These are phyloP conservation scores for Colletotrichum siamense DNA, from an alignment of 2,329 filamentous ascomycete genomes.

Conservation along the genomic window DNA sequence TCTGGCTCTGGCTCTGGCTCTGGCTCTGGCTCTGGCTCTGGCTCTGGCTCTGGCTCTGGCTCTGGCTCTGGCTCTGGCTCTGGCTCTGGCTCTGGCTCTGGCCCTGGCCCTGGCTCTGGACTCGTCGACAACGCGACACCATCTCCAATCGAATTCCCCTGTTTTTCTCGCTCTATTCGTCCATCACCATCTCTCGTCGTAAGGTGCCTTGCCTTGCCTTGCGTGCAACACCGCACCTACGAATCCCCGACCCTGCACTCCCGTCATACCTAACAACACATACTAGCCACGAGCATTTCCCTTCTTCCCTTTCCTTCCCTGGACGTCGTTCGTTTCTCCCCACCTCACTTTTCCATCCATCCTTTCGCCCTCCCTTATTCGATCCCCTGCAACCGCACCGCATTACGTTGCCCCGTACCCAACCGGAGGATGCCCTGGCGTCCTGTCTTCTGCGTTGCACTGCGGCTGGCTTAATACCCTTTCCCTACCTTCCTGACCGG, in stretches of 20 bases:
- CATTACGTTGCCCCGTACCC: neutral
- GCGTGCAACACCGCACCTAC: neutral
- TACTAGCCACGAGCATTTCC: neutral
- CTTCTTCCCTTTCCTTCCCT: neutral
- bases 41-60: neutral
- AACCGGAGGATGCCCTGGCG: neutral
- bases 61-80: neutral
- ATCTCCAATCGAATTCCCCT: neutral
- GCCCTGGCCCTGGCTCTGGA: neutral
- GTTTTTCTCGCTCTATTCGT: neutral
- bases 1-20: neutral
- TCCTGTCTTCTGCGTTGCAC: slow-evolving; percentile 13
- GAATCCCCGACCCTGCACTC: neutral
- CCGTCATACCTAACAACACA: neutral
- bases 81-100: neutral
- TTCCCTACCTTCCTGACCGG: neutral
- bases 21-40: neutral
- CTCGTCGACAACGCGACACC: neutral
- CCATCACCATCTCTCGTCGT: neutral
- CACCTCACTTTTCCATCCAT: neutral
- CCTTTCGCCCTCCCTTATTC: neutral
- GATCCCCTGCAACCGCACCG: neutral
- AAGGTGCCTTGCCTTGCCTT: neutral
- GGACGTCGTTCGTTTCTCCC: neutral
- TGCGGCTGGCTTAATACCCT: neutral